These are phyloP conservation scores for Rhodofomes roseus DNA, from an alignment of 1,284 basidiomycete species.

Conservation along the genomic window DNA sequence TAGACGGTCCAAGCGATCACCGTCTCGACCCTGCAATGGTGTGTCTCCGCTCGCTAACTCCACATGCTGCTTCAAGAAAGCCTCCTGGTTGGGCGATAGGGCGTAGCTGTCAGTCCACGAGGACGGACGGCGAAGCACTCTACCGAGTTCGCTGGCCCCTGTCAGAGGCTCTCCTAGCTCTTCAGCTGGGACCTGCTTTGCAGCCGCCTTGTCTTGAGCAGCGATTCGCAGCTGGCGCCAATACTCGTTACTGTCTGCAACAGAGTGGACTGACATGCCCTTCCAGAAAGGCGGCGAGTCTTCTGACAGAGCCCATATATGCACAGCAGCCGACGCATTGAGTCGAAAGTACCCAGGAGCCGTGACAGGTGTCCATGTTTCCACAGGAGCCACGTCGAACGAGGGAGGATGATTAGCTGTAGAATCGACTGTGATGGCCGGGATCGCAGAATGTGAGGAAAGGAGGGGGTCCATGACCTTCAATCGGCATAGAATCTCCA, in stretches of 20 bases:
- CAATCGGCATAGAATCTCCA: conserved; percentile 54
- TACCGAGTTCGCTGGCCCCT: conserved; percentile 14
- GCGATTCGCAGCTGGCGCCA: conserved; percentile 56
- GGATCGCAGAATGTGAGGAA: conserved; percentile 31
- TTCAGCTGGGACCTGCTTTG: conserved; percentile 14
- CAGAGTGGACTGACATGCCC: conserved; percentile 35
- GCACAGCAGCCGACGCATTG: conserved; percentile 46
- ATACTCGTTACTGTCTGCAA: conserved; percentile 39
- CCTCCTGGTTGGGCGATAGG: conserved; percentile 64
- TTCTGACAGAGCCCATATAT: conserved; percentile 54
- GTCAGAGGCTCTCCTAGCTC: conserved; percentile 14
- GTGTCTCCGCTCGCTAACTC: conserved; percentile 41
- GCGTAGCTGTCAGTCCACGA: conserved; percentile 61
- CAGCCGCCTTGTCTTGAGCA: conserved; percentile 33
- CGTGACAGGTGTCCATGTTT: conserved; percentile 41
- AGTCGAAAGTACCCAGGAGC: conserved; percentile 65
- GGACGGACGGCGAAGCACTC: conserved; percentile 45
- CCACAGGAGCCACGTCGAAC: conserved; percentile 42
- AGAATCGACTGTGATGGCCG: conserved; percentile 35
- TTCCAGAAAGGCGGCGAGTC: conserved; percentile 53
- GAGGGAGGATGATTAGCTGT: conserved; percentile 40
- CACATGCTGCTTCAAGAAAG: conserved; percentile 53
- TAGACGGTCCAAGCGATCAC: conserved; percentile 40
- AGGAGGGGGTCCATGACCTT: conserved; percentile 54
- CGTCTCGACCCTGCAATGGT: conserved; percentile 46